phyloP scores from a whole-genome alignment of 495 filamentous ascomycete genomes.

The Penicillium ucsense region DNA sequence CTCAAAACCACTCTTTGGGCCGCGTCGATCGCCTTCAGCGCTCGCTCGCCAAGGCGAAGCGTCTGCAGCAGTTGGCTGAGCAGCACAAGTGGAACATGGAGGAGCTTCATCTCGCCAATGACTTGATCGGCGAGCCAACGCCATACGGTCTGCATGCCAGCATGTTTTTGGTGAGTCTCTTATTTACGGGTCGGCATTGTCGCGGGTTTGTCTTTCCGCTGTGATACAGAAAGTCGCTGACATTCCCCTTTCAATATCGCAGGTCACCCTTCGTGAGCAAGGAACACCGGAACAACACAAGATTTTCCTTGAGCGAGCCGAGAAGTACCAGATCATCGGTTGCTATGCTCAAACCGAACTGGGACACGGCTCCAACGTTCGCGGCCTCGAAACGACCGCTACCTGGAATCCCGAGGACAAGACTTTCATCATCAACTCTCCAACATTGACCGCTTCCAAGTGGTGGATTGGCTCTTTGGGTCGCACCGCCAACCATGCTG shows the following conservation, averaged over 20 bases:
- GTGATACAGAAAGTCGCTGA: neutral
- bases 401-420: constrained; percentile 59
- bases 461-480: constrained; percentile 76
- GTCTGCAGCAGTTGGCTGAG: constrained; percentile 51
- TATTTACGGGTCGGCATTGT: too few relatives aligned
- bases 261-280: constrained; percentile 60
- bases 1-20: constrained; percentile 56
- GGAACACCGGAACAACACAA: constrained; percentile 59
- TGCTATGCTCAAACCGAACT: constrained; percentile 73
- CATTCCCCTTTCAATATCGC: neutral
- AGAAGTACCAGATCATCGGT: constrained; percentile 57
- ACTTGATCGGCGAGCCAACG: constrained; percentile 54
- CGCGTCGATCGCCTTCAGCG: constrained; percentile 54
- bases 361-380: constrained; percentile 65
- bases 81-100: constrained; percentile 54
- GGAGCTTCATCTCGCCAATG: constrained; percentile 48
- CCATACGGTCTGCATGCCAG: constrained; percentile 58
- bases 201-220: too few relatives aligned
- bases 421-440: constrained; percentile 61
- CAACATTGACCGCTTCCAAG: constrained; percentile 57
- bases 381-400: constrained; percentile 64
- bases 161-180: constrained; percentile 50
- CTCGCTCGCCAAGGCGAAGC: constrained; percentile 53
- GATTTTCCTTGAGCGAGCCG: constrained; percentile 53
- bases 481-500: constrained; percentile 61